phyloP scores from a whole-genome alignment of 2,329 filamentous ascomycete species.

The Fusarium kyushuense region DNA sequence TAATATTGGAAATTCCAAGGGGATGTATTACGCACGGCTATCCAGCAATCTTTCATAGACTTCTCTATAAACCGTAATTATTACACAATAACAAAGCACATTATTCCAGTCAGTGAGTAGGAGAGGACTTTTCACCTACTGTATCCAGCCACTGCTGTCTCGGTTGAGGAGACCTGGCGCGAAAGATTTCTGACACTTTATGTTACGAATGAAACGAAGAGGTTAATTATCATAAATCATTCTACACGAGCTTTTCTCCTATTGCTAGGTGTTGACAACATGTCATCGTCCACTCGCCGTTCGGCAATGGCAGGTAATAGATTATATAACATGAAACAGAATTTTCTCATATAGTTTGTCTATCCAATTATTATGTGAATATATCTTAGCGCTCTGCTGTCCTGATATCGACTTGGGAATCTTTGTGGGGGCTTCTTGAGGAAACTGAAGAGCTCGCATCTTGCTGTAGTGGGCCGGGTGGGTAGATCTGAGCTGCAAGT shows the following conservation, averaged over 20 bases:
- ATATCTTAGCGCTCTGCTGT: constrained; percentile 6
- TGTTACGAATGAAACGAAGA: background rate
- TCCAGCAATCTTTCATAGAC: background rate
- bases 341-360: background rate
- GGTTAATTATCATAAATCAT: background rate
- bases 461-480: background rate
- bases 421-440: constrained; percentile 16
- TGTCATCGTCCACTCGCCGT: background rate
- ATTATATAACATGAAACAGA: background rate
- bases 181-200: too few relatives aligned
- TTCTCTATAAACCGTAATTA: background rate
- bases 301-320: background rate
- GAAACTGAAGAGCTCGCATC: constrained; percentile 10
- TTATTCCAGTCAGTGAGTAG: background rate
- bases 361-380: background rate
- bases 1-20: background rate
- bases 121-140: background rate
- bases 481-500: constrained; percentile 4
- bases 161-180: too few relatives aligned
- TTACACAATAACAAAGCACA: background rate
- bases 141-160: background rate
- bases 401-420: constrained; percentile 22
- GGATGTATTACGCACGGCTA: background rate
- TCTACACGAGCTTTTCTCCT: background rate
- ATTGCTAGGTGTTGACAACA: background rate